phyloP scores from a whole-genome alignment of 768 basidiomycete species.

The Dictyophora rubrovolvata region DNA sequence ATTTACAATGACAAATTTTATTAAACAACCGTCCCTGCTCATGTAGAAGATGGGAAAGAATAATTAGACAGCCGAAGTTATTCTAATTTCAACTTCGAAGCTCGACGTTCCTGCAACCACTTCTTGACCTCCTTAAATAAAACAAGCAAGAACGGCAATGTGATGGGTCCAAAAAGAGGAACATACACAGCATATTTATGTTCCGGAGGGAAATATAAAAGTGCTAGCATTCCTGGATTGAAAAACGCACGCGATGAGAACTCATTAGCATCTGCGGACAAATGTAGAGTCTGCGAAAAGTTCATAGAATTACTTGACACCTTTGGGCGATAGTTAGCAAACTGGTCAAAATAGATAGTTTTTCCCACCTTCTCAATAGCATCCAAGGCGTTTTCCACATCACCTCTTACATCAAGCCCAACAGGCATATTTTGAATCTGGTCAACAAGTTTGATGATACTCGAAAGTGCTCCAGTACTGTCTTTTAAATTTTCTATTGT shows the following conservation, averaged over 20 bases:
- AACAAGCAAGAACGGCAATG: constrained; percentile 72
- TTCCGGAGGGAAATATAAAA: constrained; percentile 95
- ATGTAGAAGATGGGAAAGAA: too few species aligned
- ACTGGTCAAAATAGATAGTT: not conserved
- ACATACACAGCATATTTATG: constrained; percentile 97
- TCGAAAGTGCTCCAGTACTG: constrained; percentile 64
- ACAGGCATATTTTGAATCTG: constrained; percentile 93
- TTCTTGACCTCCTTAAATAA: constrained; percentile 60
- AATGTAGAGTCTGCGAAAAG: constrained; percentile 35
- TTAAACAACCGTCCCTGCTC: too few species aligned
- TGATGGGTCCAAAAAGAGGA: constrained; percentile 84
- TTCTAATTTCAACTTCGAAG: not conserved
- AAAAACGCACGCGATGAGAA: constrained; percentile 86
- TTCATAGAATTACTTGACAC: not conserved
- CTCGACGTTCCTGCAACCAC: constrained; percentile 35
- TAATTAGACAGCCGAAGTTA: not conserved
- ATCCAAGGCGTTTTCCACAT: constrained; percentile 59
- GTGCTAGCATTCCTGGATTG: constrained; percentile 90
- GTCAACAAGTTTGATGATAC: constrained; percentile 74
- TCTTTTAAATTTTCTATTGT: constrained; percentile 56
- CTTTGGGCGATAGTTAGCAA: not conserved
- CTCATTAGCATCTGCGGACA: constrained; percentile 53
- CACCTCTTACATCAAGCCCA: constrained; percentile 59
- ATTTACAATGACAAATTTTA: too few species aligned
- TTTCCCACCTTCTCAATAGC: constrained; percentile 63